Evolutionary conservation across 2,329 filamentous ascomycete genomes (phyloP), one percentile per base, ranked within the genome.

Genomic region (Coniella vitis): DNA sequence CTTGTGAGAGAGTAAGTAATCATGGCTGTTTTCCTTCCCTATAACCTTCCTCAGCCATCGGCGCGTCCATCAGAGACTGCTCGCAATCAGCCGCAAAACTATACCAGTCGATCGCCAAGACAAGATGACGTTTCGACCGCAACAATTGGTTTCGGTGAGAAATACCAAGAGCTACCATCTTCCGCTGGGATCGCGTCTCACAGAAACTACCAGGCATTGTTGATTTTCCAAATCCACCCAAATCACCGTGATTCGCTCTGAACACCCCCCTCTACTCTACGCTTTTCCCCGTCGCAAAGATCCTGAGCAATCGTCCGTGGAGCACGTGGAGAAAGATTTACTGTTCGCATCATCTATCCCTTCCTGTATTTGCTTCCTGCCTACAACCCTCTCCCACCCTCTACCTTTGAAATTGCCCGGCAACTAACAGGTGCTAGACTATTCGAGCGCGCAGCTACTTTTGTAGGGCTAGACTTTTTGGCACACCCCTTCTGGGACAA

Each of bases 1-100:
- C 79, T 94, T 69, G 94, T 96, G 73, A 85, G 93, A 95, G 93
- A 97, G 93, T 98, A 95, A 97, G 93, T 97, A 79, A 73, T 70
- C 65, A 69, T 72, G 74, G 75, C 65, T 68, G 64, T 64, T 83
- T 83, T 83, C 76, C 76, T 76, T 75, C 76, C 81, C 77, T 77
- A 73, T 79, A 75, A 71, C 62, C 66, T 65, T 60, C 29, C 61
- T 57, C 62, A 65, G 52, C 49, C 52, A 49, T 48, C 51, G 48
- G 49, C 51, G 51, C 48, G 48, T 42, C 36, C 48, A 35, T 41
- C 45, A 51, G 36, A 29, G 25, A 29, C 10, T 29, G 25, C 32
- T 38, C 25, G 58, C 65, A 62, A 63, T 48, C 45, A 17, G 64
- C 64, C 65, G 65, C 68, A 68, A 69, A 68, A 65, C 66, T 32